phyloP scores from a whole-genome alignment of 2,329 filamentous ascomycete species.

The Paecilomyces formosus region DNA sequence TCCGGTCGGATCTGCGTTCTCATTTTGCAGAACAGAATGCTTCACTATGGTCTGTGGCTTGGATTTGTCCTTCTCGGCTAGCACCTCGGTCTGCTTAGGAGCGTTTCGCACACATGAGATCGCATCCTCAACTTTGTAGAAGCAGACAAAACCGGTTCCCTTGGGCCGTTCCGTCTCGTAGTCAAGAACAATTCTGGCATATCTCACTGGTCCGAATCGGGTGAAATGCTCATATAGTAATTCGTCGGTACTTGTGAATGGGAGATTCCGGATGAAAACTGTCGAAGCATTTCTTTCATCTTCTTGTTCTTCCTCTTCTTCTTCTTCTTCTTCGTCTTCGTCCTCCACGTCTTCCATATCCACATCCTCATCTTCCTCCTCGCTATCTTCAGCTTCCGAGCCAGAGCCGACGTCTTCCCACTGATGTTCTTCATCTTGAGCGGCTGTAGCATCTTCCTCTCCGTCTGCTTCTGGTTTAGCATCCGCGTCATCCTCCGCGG shows the following conservation, averaged over 20 bases:
- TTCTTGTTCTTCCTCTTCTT: constrained; percentile 39
- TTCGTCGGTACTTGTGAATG: constrained; percentile 80
- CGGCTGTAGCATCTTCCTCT: constrained; percentile 28
- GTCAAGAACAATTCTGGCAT: constrained; percentile 87
- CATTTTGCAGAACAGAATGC: constrained; percentile 81
- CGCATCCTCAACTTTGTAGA: constrained; percentile 69
- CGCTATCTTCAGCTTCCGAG: constrained; percentile 37
- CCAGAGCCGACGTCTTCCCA: constrained; percentile 28
- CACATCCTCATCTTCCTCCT: constrained; percentile 37
- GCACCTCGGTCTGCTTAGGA: constrained; percentile 47
- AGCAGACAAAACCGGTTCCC: constrained; percentile 93
- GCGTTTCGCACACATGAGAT: constrained; percentile 68
- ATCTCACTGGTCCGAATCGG: constrained; percentile 81
- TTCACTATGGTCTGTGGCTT: constrained; percentile 47
- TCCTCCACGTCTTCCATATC: constrained; percentile 36
- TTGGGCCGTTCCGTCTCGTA: constrained; percentile 75
- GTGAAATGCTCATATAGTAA: constrained; percentile 76
- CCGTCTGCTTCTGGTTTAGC: constrained; percentile 22
- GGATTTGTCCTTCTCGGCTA: constrained; percentile 30
- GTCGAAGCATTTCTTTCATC: constrained; percentile 60
- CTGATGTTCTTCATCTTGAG: constrained; percentile 40
- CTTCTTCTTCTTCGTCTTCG: constrained; percentile 34
- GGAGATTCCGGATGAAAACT: constrained; percentile 87
- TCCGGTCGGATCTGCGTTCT: constrained; percentile 70
- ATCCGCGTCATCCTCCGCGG: constrained; percentile 17